These are phyloP conservation scores for Sarocladium kiliense DNA, from an alignment of 2,329 filamentous ascomycete species.

Conservation along the genomic window DNA sequence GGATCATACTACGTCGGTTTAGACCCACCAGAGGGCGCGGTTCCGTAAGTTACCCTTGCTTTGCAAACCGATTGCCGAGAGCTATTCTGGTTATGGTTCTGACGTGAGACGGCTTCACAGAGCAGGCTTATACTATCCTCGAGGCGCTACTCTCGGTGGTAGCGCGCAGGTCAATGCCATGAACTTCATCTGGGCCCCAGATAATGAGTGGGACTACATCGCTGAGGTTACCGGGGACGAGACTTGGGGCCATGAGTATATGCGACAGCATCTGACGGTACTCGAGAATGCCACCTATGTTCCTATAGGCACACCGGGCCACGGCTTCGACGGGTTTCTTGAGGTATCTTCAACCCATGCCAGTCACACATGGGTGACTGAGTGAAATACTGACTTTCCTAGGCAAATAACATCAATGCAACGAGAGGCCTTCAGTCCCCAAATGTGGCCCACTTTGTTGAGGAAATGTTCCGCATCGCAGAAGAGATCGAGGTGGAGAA, in stretches of 20 bases:
- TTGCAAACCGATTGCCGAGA: not conserved
- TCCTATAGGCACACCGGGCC: conserved; percentile 27
- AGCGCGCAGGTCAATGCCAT: conserved; percentile 32
- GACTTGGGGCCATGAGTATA: conserved; percentile 42
- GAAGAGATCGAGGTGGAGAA: conserved; percentile 8
- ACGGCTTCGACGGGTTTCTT: conserved; percentile 45
- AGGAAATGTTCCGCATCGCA: conserved; percentile 6
- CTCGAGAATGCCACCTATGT: conserved; percentile 44
- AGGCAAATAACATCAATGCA: conserved; percentile 4
- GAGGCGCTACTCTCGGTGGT: conserved; percentile 21
- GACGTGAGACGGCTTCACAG: not conserved
- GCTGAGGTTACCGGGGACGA: conserved; percentile 42
- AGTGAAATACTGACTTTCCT: too few species aligned
- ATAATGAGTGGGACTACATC: conserved; percentile 45
- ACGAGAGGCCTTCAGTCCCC: not conserved
- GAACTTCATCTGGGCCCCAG: conserved; percentile 43
- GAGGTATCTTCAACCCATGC: not conserved
- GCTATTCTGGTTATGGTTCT: conserved; percentile 10
- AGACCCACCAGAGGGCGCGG: conserved; percentile 14
- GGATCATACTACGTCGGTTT: conserved; percentile 15
- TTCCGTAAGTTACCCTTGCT: conserved; percentile 11
- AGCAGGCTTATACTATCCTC: conserved; percentile 22
- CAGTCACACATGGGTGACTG: too few species aligned
- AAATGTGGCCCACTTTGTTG: not conserved
- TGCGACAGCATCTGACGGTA: conserved; percentile 42